Evolutionary conservation across 2,329 filamentous ascomycete genomes (phyloP).

Genomic region (Calonectria pseudoreteaudii): DNA sequence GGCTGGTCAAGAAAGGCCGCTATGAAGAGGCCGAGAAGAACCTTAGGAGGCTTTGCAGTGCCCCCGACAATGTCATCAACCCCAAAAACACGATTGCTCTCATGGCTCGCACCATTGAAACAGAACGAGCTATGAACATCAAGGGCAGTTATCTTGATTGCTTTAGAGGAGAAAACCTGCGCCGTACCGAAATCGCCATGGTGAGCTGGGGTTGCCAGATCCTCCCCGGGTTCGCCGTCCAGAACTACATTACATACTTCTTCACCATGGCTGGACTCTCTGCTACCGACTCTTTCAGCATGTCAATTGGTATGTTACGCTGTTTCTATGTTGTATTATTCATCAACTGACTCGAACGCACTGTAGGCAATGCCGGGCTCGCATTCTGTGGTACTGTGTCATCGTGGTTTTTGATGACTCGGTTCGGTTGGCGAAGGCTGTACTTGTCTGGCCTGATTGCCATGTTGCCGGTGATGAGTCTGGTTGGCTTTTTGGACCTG

Average conservation of each 20-base stretch:
- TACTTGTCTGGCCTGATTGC: conserved; percentile 52
- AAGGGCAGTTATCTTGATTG: conserved; percentile 52
- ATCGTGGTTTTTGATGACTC: conserved; percentile 48
- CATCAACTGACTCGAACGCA: neutral
- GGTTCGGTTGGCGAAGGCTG: conserved; percentile 19
- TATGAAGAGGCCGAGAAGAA: conserved; percentile 6
- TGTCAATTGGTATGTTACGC: conserved; percentile 46
- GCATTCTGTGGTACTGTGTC: conserved; percentile 54
- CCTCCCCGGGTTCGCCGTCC: conserved; percentile 48
- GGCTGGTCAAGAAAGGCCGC: conserved; percentile 10
- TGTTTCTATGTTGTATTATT: neutral
- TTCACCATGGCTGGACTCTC: conserved; percentile 54
- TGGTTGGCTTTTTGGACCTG: conserved; percentile 48
- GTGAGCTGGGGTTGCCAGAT: conserved; percentile 51
- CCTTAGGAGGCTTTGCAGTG: conserved; percentile 11
- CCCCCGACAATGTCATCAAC: conserved; percentile 16
- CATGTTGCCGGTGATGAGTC: conserved; percentile 48
- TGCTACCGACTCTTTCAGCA: conserved; percentile 49
- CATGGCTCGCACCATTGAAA: conserved; percentile 29
- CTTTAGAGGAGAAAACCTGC: conserved; percentile 58
- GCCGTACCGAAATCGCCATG: conserved; percentile 56
- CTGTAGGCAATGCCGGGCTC: conserved; percentile 47
- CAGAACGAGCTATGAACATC: conserved; percentile 25
- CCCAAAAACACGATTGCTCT: conserved; percentile 27
- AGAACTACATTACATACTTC: conserved; percentile 56